Evolutionary conservation across 345 rosid species (phyloP).

Genomic region (Bretschneidera sinensis): DNA sequence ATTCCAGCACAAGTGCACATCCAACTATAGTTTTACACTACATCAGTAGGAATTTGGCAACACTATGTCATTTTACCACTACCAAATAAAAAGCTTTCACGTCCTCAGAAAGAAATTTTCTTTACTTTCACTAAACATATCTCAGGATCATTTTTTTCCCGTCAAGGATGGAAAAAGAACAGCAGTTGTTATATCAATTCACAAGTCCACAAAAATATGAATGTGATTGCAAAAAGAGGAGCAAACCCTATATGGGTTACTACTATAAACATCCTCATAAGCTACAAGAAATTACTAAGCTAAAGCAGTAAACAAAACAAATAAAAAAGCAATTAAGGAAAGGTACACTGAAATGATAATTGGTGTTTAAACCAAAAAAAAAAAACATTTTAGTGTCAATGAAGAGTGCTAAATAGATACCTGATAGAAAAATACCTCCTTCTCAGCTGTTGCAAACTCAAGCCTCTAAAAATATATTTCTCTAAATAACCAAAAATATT

Average conservation of each 20-base stretch:
- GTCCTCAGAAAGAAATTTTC: too few species aligned
- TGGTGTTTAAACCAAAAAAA: too few species aligned
- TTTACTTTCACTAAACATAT: neutral
- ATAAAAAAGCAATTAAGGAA: constrained; percentile 8
- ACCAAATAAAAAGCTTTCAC: neutral
- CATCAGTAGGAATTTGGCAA: neutral
- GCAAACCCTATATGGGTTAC: constrained; percentile 1
- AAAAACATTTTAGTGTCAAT: neutral
- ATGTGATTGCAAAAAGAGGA: neutral
- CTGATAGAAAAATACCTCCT: constrained; percentile 81
- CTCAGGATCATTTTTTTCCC: neutral
- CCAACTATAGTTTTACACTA: neutral
- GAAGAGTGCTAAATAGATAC: constrained; percentile 28
- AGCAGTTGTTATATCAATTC: neutral
- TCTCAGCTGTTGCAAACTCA: constrained; percentile 76
- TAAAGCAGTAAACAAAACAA: neutral
- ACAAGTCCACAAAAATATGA: too few species aligned
- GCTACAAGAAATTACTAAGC: constrained; percentile 4
- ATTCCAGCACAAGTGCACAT: neutral
- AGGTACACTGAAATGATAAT: constrained; percentile 5
- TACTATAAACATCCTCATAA: neutral
- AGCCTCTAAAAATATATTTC: constrained; percentile 43
- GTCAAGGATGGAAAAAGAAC: neutral
- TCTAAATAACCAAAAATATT: neutral
- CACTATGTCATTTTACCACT: neutral